These are phyloP conservation scores for Phycomyces blakesleeanus DNA, from an alignment of 192 early-diverging fungal species.

Conservation along the genomic window DNA sequence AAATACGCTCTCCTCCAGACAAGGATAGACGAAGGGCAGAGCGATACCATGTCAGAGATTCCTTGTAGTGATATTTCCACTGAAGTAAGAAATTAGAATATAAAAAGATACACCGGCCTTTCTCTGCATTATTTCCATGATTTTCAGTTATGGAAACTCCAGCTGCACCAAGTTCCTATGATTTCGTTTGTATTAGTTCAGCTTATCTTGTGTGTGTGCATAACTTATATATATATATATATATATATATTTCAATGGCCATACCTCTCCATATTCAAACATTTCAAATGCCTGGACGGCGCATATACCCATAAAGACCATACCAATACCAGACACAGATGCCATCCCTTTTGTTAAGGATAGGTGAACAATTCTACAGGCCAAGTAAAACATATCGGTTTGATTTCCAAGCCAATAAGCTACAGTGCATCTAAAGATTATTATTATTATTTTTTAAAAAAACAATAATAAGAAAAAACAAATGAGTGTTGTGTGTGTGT, in stretches of 20 bases:
- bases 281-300: conserved; percentile 21
- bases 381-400: conserved; percentile 24
- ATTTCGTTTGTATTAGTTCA: neutral
- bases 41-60: conserved; percentile 6
- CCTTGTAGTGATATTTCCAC: conserved; percentile 26
- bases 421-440: conserved; percentile 5
- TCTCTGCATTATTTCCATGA: conserved; percentile 15
- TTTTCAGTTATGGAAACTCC: conserved; percentile 19
- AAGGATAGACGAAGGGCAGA: neutral
- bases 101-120: conserved; percentile 16
- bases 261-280: conserved; percentile 20
- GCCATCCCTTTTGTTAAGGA: conserved; percentile 22
- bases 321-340: conserved; percentile 17
- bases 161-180: conserved; percentile 20
- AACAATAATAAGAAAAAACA: neutral
- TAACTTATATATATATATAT: no score
- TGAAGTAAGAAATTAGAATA: conserved; percentile 21
- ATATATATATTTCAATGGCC: no score
- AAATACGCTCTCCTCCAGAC: conserved; percentile 29
- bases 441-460: no score
- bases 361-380: conserved; percentile 16
- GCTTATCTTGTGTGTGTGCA: neutral
- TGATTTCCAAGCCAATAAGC: conserved; percentile 32
- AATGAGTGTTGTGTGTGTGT: no score
- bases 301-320: conserved; percentile 22